These are phyloP conservation scores for Aspergillus piperis DNA, from an alignment of 2,329 filamentous ascomycete genomes.

Conservation along the genomic window DNA sequence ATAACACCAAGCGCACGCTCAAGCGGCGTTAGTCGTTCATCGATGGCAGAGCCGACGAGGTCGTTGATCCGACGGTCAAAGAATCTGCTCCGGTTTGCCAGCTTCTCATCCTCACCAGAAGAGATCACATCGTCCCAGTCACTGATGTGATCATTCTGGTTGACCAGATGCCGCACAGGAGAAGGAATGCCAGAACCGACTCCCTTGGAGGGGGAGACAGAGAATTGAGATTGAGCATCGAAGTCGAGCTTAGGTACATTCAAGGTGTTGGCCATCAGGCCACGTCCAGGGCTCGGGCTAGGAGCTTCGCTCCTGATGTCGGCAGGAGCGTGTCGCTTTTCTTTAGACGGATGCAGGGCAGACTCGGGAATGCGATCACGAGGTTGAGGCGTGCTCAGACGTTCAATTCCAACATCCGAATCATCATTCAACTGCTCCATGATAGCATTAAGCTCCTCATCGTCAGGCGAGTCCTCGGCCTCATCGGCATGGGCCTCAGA, in stretches of 20 bases:
- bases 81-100: constrained; percentile 78
- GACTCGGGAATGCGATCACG: constrained; percentile 32
- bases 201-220: constrained; percentile 64
- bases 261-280: constrained; percentile 49
- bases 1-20: constrained; percentile 78
- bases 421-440: constrained; percentile 82
- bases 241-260: constrained; percentile 45
- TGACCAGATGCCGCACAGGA: constrained; percentile 64
- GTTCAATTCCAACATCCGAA: constrained; percentile 73
- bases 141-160: constrained; percentile 66
- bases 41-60: constrained; percentile 75
- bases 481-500: constrained; percentile 21
- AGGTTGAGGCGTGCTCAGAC: constrained; percentile 44
- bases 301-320: constrained; percentile 67
- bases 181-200: constrained; percentile 57
- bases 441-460: constrained; percentile 82
- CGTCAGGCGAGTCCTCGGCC: constrained; percentile 38
- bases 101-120: constrained; percentile 78
- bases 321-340: constrained; percentile 54
- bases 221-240: constrained; percentile 44
- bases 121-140: constrained; percentile 91
- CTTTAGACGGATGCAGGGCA: constrained; percentile 53
- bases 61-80: constrained; percentile 90
- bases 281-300: constrained; percentile 69
- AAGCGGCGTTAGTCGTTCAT: constrained; percentile 75